Evolutionary conservation across 2,329 filamentous ascomycete genomes (phyloP).

Genomic region (Penicillium sp.): DNA sequence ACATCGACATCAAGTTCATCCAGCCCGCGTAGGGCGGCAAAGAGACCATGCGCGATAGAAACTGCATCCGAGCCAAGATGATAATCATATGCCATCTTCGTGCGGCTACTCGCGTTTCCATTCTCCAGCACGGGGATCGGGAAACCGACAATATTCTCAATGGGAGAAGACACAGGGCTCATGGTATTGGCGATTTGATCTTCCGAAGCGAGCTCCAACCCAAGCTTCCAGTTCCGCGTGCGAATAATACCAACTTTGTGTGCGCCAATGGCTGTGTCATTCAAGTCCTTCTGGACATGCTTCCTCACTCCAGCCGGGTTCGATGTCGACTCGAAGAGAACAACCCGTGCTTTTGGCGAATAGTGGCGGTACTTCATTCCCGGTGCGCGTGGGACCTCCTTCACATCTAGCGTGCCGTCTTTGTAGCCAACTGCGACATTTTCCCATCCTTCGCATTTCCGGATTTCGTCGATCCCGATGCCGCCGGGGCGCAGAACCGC

Average conservation of each 20-base stretch:
- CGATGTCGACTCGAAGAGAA: slow-evolving; percentile 70
- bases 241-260: slow-evolving; percentile 42
- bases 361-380: slow-evolving; percentile 99
- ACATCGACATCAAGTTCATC: slow-evolving; percentile 75
- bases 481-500: slow-evolving; percentile 83
- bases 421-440: slow-evolving; percentile 74
- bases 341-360: slow-evolving; percentile 81
- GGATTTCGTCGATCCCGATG: slow-evolving; percentile 76
- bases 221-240: slow-evolving; percentile 39
- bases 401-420: slow-evolving; percentile 68
- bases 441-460: slow-evolving; percentile 76
- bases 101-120: slow-evolving; percentile 17
- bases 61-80: slow-evolving; percentile 68
- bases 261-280: slow-evolving; percentile 30
- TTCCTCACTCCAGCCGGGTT: slow-evolving; percentile 27
- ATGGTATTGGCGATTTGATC: slow-evolving; percentile 24
- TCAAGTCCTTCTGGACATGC: slow-evolving; percentile 37
- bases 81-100: slow-evolving; percentile 62
- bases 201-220: slow-evolving; percentile 28
- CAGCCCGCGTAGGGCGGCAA: slow-evolving; percentile 80
- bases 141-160: slow-evolving; percentile 31
- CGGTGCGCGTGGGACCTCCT: slow-evolving; percentile 72
- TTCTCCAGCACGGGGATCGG: slow-evolving; percentile 28
- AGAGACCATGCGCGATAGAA: slow-evolving; percentile 80
- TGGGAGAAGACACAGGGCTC: slow-evolving; percentile 25